Percentiles rank a stretch among this genome's conserved stretches.
Evolutionary conservation across 441 rosid genomes (phyloP).

Genomic region (Gossypium schwendimanii): DNA sequence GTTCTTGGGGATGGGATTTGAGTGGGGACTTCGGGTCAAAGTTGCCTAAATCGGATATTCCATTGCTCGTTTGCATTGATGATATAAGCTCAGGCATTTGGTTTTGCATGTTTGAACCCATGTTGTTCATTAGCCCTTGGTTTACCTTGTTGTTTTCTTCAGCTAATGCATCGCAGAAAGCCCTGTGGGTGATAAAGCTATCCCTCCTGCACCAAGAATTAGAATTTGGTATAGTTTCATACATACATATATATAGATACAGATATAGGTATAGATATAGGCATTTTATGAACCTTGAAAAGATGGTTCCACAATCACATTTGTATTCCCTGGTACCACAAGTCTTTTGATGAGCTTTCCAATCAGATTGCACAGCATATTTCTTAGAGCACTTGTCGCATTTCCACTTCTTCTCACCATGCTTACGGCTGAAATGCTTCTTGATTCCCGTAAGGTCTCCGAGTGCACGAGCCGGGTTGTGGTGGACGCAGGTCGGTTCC

Average conservation of each 20-base stretch:
- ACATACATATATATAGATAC: not conserved
- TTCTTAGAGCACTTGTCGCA: conserved; percentile 89
- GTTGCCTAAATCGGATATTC: conserved; percentile 35
- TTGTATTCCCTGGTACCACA: conserved; percentile 86
- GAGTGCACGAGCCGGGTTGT: conserved; percentile 73
- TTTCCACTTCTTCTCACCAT: conserved; percentile 93
- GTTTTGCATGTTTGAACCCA: conserved; percentile 28
- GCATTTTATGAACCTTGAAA: conserved; percentile 44
- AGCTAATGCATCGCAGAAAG: conserved; percentile 86
- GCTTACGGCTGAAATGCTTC: conserved; percentile 93
- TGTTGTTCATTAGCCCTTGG: conserved; percentile 38
- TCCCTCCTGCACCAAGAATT: conserved; percentile 58
- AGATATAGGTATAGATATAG: not conserved
- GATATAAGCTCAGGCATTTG: conserved; percentile 38
- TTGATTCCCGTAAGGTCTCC: conserved; percentile 94
- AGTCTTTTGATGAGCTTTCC: conserved; percentile 88
- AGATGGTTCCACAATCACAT: conserved; percentile 83
- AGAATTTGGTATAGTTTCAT: not conserved
- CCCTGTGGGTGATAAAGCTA: conserved; percentile 85
- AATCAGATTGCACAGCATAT: conserved; percentile 91
- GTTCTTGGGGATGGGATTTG: conserved; percentile 47
- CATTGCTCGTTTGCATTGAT: conserved; percentile 25
- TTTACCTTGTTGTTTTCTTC: conserved; percentile 69
- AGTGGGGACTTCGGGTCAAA: conserved; percentile 43
- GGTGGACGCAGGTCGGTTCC: conserved; percentile 71